These are phyloP conservation scores for Obelidium mucronatum DNA, from an alignment of 192 early-diverging fungal species.

Conservation along the genomic window DNA sequence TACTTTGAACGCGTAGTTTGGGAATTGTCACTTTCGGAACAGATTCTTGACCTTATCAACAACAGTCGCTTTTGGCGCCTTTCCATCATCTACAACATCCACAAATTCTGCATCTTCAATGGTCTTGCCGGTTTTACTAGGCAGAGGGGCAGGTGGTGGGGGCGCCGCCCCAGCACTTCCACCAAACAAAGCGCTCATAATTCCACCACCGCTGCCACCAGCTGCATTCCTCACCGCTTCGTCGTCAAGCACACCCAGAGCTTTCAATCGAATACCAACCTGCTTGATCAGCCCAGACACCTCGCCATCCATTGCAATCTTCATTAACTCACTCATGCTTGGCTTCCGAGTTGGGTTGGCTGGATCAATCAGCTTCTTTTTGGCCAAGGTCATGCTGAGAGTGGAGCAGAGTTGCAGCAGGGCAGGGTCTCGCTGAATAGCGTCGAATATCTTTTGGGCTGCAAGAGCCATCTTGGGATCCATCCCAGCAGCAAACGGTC, in stretches of 20 bases:
- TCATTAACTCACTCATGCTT: slow-evolving; percentile 3
- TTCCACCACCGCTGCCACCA: not conserved
- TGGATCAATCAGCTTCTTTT: slow-evolving; percentile 4
- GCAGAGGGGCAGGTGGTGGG: not conserved
- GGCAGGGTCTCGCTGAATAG: slow-evolving; percentile 16
- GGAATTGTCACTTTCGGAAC: not conserved
- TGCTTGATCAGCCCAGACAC: slow-evolving; percentile 49
- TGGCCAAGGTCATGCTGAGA: not conserved
- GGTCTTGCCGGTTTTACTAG: too few relatives aligned
- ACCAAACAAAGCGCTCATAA: slow-evolving; percentile 1
- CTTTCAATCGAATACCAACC: not conserved
- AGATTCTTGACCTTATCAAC: not conserved
- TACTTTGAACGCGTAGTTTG: too few relatives aligned
- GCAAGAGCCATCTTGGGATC: not conserved
- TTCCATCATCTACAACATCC: not conserved
- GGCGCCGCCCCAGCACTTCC: not conserved
- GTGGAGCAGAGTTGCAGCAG: not conserved
- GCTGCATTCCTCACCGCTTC: not conserved
- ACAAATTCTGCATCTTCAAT: slow-evolving; percentile 17
- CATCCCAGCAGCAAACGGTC: too few relatives aligned
- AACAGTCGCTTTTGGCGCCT: not conserved
- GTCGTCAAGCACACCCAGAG: slow-evolving; percentile 9
- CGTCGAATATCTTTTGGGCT: slow-evolving; percentile 21
- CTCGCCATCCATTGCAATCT: slow-evolving; percentile 27
- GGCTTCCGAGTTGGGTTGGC: slow-evolving; percentile 19